Base-by-base conservation (phyloP, 441 rosid genomes). In the Aquilaria agallochum region DNA sequence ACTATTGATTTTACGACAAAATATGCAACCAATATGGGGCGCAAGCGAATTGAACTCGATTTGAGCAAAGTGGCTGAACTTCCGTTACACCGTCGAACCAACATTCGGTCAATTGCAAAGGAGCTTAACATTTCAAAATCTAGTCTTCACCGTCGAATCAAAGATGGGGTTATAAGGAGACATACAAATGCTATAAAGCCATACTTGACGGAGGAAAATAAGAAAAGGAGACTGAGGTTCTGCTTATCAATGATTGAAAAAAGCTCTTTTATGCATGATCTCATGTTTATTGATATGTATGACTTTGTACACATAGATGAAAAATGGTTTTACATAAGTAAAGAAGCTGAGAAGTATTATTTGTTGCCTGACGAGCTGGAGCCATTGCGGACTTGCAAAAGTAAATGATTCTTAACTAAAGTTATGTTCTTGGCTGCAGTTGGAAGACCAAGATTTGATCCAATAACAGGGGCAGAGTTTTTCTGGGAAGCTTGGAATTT, bases 111-210 rank as follows among this genome's bases (percentile, higher is more conserved):
- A 2, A 2, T 58, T 4, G 50, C 50, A 2, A 5, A 42, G 2
- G 32, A 34, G 42, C 31, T 63, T 12, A 30, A 40, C 11, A 31
- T 54, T 11, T 2, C 31, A 55, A 64, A 45, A 27, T 11, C 55
- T 2, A 55, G 20, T 2, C 9, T 65, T 2, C 56, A 65, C 0
- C 50, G 49, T 6, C 0, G 42, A 13, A 11, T 65, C 1, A 36
- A 58, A 36, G 57, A 50, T 12, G 59, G 53, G 50, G 5, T 12
- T 2, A 31, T 66, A 0, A 13, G 34, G 11, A 4, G 33, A 2
- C 64, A 59, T n/a, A 50, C 70, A 2, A 59, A 53, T 66, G 51
- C 59, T 0, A 9, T 66, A 2, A 52, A 44, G 27, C 64, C 70
- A 1, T 52, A 27, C 2, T 8, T 54, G 9, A 51, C 53, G 1